These are phyloP conservation scores for Eurotiales sp. DNA, from an alignment of 2,329 filamentous ascomycete genomes.

Conservation along the genomic window DNA sequence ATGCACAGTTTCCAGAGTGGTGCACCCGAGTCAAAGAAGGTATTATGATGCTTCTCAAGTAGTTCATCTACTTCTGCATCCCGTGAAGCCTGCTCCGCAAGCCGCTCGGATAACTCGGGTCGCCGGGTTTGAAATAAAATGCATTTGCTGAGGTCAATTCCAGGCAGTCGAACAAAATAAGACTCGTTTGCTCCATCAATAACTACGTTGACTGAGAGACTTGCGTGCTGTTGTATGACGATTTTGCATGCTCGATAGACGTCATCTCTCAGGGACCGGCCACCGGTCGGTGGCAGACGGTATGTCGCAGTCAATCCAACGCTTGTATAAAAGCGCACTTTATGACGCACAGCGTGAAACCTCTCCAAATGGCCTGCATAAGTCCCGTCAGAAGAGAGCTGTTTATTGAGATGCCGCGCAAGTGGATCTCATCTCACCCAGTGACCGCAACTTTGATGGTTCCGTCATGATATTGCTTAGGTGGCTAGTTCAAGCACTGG, in stretches of 20 bases:
- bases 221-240: slow-evolving; percentile 40
- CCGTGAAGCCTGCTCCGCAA: not conserved
- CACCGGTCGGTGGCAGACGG: slow-evolving; percentile 20
- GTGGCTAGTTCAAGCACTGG: no score
- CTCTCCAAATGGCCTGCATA: slow-evolving; percentile 41
- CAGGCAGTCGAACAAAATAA: slow-evolving; percentile 44
- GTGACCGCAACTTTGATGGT: not conserved
- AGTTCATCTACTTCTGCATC: slow-evolving; percentile 42
- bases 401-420: no score
- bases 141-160: slow-evolving; percentile 38
- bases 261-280: slow-evolving; percentile 24
- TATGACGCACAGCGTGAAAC: slow-evolving; percentile 42
- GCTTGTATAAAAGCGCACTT: slow-evolving; percentile 44
- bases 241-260: slow-evolving; percentile 35
- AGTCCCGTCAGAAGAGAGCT: not conserved
- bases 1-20: slow-evolving; percentile 47
- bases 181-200: slow-evolving; percentile 38
- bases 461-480: not conserved
- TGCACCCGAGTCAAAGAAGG: slow-evolving; percentile 30
- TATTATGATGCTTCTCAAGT: slow-evolving; percentile 41
- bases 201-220: slow-evolving; percentile 42
- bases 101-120: not conserved
- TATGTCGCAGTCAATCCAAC: slow-evolving; percentile 41
- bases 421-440: not conserved
- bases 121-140: slow-evolving; percentile 17